A percentile compares a stretch with the other conserved stretches of the same genome.
Conservation (phyloP, 768 basidiomycete species). For the Suillus subalutaceus region DNA sequence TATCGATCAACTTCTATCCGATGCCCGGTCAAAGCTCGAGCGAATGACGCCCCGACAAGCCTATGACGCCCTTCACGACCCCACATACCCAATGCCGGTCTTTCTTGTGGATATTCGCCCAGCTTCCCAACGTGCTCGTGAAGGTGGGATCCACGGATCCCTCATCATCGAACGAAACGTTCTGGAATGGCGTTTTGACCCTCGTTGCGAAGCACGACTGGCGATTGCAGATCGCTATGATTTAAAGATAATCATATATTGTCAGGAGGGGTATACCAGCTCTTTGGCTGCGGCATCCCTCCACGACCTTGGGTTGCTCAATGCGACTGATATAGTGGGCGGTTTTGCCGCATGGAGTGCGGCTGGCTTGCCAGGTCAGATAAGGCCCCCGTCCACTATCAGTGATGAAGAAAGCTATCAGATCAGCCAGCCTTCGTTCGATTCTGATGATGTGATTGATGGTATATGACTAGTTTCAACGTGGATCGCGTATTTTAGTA, state of each 20-base stretch:
- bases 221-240: slow-evolving; percentile 77
- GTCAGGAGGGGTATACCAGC: slow-evolving; percentile 72
- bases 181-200: slow-evolving; percentile 83
- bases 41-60: slow-evolving; percentile 65
- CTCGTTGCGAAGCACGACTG: slow-evolving; percentile 58
- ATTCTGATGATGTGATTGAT: slow-evolving; percentile 19
- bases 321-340: slow-evolving; percentile 78
- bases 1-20: slow-evolving; percentile 57
- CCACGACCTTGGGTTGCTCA: slow-evolving; percentile 69
- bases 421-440: slow-evolving; percentile 30
- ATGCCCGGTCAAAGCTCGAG: slow-evolving; percentile 64
- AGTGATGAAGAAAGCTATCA: slow-evolving; percentile 36
- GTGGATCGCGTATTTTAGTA: not conserved
- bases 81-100: slow-evolving; percentile 58
- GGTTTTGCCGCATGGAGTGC: slow-evolving; percentile 75
- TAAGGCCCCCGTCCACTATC: slow-evolving; percentile 32
- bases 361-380: slow-evolving; percentile 62
- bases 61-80: slow-evolving; percentile 57
- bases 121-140: slow-evolving; percentile 53
- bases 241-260: slow-evolving; percentile 72
- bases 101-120: slow-evolving; percentile 82
- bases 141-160: slow-evolving; percentile 69
- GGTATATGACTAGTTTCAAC: not conserved
- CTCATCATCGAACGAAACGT: slow-evolving; percentile 75
- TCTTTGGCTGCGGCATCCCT: slow-evolving; percentile 73